These are phyloP conservation scores for Verticillium longisporum DNA, from an alignment of 2,329 filamentous ascomycete species.

Conservation along the genomic window DNA sequence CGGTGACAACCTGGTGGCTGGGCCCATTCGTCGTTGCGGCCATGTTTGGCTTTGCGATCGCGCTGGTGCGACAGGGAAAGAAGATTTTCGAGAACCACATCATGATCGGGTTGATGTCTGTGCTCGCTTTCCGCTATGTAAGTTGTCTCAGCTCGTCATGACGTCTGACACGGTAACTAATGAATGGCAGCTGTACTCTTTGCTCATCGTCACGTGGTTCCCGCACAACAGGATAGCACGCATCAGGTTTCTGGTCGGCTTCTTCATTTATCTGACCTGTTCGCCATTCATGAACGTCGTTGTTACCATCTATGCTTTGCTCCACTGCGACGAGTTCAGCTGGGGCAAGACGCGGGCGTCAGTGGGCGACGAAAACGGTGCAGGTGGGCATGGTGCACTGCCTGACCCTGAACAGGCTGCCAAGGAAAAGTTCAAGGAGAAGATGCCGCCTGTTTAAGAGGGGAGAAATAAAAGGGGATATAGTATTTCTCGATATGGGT, in stretches of 20 bases:
- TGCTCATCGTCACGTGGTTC: constrained; percentile 34
- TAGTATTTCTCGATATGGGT: no score
- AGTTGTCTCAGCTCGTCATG: constrained; percentile 14
- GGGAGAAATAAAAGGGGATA: no score
- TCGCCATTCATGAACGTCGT: constrained; percentile 36
- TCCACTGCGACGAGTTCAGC: constrained; percentile 35
- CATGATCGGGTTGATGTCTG: constrained; percentile 27
- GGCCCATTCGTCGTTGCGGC: constrained; percentile 36
- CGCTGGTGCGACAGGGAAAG: constrained; percentile 23
- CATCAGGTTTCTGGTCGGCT: constrained; percentile 28
- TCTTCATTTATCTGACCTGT: constrained; percentile 25
- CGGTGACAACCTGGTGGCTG: constrained; percentile 39
- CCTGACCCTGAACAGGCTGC: background rate
- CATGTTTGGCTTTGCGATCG: constrained; percentile 25
- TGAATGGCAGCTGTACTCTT: constrained; percentile 26
- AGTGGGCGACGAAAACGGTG: background rate
- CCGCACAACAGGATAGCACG: constrained; percentile 29
- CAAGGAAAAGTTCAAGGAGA: background rate
- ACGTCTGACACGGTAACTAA: background rate
- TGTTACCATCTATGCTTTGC: constrained; percentile 32
- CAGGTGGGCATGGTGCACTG: background rate
- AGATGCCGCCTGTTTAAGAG: background rate
- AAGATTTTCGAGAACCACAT: constrained; percentile 25
- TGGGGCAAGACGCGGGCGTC: constrained; percentile 35
- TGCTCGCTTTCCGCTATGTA: constrained; percentile 31